Base-by-base conservation (phyloP, 1,139 yeast species). In the Candida gigantensis region DNA sequence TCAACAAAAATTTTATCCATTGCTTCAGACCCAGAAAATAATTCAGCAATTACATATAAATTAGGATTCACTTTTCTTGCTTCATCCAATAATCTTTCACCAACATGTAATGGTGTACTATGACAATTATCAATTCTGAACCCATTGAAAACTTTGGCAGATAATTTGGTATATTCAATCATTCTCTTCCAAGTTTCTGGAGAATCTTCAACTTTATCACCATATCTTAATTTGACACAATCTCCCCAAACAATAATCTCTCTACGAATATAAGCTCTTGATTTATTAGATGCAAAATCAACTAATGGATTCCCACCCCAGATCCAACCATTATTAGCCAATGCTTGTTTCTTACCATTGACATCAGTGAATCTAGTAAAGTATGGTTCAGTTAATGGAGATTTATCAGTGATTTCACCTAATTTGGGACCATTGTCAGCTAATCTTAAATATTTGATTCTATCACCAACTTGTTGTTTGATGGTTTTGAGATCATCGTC, bases 231-330 rank as follows among this genome's bases (percentile, higher is more conserved):
- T 55, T 92, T 92, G 39, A 90, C 92, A 70, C 98, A 92, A 56
- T 92, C 98, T 5, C 96, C 95, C 98, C 98, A 92, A 19, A 90
- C 88, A 49, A 92, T 89, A 12, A 92, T 96, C 58, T 92, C 96
- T 57, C 98, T 78, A 40, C 95, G 74, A 38, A 92, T 64, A 54
- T 92, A 92, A 2, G 95, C 92, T 52, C 79, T 83, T 8, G 95
- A 80, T 40, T 80, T 51, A 23, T 72, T 62, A 1, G 96, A 85
- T 0, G 97, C 98, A 72, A 90, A 92, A 58, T 92, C 97, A 5
- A 88, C 83, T 42, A 90, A 62, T 2, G 97, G 97, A 49, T 90
- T 84, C 10, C 96, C 97, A 37, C 89, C 92, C 98, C 98, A 92
- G 39, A 92, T 89, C 97, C 97, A 92, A 30, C 98, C 98, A 54